Conservation (phyloP, 768 basidiomycete genomes). For the Tephrocybe sp. region DNA sequence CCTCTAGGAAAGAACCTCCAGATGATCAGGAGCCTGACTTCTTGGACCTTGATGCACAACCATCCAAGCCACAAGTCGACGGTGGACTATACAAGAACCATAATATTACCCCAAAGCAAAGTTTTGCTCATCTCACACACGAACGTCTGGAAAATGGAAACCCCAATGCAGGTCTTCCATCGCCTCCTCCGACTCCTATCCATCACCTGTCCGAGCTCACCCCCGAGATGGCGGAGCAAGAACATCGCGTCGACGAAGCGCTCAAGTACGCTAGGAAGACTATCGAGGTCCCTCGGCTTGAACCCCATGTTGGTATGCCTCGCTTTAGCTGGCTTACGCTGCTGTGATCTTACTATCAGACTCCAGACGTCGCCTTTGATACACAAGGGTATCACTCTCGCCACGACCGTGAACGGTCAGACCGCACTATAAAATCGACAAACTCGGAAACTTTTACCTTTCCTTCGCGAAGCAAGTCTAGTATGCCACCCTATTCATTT, state of each 20-base stretch:
- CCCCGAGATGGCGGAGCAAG: constrained; percentile 35
- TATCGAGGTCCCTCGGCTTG: constrained; percentile 50
- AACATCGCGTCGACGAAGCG: constrained; percentile 47
- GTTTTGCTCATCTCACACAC: constrained; percentile 21
- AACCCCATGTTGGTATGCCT: constrained; percentile 55
- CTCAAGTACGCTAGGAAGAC: constrained; percentile 41
- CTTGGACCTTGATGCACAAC: constrained; percentile 71
- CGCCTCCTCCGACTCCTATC: constrained; percentile 30
- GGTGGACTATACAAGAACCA: constrained; percentile 18
- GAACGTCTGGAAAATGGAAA: constrained; percentile 29
- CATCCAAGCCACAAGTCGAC: constrained; percentile 20
- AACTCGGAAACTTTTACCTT: constrained; percentile 9
- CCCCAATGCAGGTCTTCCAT: constrained; percentile 25
- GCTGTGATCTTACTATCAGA: constrained; percentile 1
- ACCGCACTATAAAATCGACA: constrained; percentile 36
- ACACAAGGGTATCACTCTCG: constrained; percentile 76
- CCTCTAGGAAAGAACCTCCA: constrained; percentile 11
- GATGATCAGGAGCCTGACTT: constrained; percentile 68
- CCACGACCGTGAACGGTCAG: constrained; percentile 37
- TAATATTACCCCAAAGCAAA: constrained; percentile 33
- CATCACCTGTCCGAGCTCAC: constrained; percentile 16
- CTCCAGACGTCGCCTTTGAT: constrained; percentile 76
- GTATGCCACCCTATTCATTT: constrained; percentile 4
- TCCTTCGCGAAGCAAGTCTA: constrained; percentile 8
- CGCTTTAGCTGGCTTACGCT: not conserved